Percentiles rank a stretch among this genome's conserved stretches.
These are phyloP conservation scores for Inonotus obliquus DNA, from an alignment of 1,284 basidiomycete genomes.

Conservation along the genomic window DNA sequence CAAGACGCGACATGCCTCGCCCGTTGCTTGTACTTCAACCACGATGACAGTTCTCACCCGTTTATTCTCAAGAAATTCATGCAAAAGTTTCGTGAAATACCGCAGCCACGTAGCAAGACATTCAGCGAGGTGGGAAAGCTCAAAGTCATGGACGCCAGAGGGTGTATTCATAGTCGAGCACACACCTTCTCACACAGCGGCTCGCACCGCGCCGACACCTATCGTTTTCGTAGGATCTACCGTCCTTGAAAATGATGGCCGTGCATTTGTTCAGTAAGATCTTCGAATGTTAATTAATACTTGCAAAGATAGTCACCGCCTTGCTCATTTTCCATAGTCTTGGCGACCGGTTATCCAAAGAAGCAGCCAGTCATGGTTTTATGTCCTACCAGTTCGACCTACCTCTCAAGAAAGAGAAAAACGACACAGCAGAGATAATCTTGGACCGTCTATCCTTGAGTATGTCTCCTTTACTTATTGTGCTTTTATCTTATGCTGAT, in stretches of 20 bases:
- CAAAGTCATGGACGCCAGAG: background rate
- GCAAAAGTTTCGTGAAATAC: background rate
- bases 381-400: conserved; percentile 13
- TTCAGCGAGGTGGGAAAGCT: conserved; percentile 1
- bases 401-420: background rate
- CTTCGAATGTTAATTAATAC: background rate
- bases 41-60: background rate
- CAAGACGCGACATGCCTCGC: conserved; percentile 11
- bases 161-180: conserved; percentile 8
- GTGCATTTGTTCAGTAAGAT: conserved; percentile 7
- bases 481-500: background rate
- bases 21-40: background rate
- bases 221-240: conserved; percentile 38
- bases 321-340: conserved; percentile 1
- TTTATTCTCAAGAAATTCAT: background rate
- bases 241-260: conserved; percentile 4
- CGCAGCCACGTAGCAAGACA: background rate
- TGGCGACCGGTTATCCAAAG: conserved; percentile 5
- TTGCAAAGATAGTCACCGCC: background rate
- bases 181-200: conserved; percentile 35
- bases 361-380: conserved; percentile 11
- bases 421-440: conserved; percentile 1
- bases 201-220: conserved; percentile 48
- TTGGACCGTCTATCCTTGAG: conserved; percentile 14
- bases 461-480: background rate